phyloP scores from a whole-genome alignment of 352 stramenopile genomes.

The Aphanomyces invadans region DNA sequence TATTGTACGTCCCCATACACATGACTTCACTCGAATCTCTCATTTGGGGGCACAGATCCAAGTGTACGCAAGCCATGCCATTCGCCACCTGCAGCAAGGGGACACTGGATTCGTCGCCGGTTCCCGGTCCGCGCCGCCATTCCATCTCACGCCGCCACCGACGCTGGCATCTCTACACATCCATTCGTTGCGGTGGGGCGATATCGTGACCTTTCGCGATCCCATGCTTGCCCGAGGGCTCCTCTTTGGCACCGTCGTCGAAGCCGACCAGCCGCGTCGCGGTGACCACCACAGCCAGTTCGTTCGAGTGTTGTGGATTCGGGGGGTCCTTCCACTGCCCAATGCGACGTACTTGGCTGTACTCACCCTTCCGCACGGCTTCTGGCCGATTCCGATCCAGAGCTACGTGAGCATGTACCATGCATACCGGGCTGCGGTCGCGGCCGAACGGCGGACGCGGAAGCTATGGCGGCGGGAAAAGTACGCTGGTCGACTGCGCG shows the following conservation, averaged over 20 bases:
- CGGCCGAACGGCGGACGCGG: constrained; percentile 47
- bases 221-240: constrained; percentile 43
- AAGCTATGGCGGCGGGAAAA: constrained; percentile 41
- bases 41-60: too few relatives aligned
- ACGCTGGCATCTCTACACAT: constrained; percentile 5
- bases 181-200: constrained; percentile 28
- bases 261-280: constrained; percentile 22
- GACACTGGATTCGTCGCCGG: not conserved
- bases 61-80: constrained; percentile 32
- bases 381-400: constrained; percentile 42
- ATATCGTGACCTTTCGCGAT: constrained; percentile 46
- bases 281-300: constrained; percentile 27
- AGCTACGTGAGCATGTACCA: constrained; percentile 46
- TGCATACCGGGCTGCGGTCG: constrained; percentile 50
- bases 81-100: constrained; percentile 25
- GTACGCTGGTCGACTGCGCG: constrained; percentile 28
- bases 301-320: constrained; percentile 59
- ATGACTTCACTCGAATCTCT: too few relatives aligned
- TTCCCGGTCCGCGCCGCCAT: not conserved
- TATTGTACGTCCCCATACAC: constrained; percentile 52
- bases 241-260: constrained; percentile 41
- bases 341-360: constrained; percentile 56
- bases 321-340: constrained; percentile 50
- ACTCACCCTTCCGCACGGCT: constrained; percentile 35
- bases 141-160: constrained; percentile 9